phyloP scores from a whole-genome alignment of 176 grass and related monocot genomes.

The Areca catechu region DNA sequence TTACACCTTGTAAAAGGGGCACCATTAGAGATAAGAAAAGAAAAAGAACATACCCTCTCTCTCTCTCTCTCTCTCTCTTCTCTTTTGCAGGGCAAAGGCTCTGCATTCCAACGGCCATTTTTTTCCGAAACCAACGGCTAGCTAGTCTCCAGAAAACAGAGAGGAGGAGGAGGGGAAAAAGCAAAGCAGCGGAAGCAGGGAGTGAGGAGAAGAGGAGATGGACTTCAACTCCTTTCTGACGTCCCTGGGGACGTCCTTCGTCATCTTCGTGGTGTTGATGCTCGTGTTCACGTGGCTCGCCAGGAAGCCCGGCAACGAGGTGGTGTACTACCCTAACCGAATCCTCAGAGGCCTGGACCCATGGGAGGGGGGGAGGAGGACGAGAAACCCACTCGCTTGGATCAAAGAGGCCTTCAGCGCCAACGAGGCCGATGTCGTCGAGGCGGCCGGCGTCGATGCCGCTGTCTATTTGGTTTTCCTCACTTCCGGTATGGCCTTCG shows the following conservation, averaged over 20 bases:
- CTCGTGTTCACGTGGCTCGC: constrained; percentile 70
- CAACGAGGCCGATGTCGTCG: constrained; percentile 56
- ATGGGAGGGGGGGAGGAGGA: constrained; percentile 36
- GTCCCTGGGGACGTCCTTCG: constrained; percentile 64
- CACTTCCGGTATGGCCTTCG: constrained; percentile 34
- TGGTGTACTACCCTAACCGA: constrained; percentile 73
- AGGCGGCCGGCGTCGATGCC: constrained; percentile 63
- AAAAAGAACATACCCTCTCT: too few species aligned
- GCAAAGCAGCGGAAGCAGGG: too few species aligned
- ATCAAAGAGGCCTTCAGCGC: constrained; percentile 40
- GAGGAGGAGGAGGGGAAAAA: too few species aligned
- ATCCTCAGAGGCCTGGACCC: constrained; percentile 66
- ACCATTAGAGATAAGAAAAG: too few species aligned
- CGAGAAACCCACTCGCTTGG: constrained; percentile 57
- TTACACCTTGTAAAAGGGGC: too few species aligned
- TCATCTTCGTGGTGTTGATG: constrained; percentile 63
- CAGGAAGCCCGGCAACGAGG: constrained; percentile 59
- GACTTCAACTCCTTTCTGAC: constrained; percentile 69
- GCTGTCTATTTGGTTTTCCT: constrained; percentile 84
- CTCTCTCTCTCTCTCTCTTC: too few species aligned
- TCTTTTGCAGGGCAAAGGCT: too few species aligned
- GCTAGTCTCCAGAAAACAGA: too few species aligned
- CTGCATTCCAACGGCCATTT: too few species aligned
- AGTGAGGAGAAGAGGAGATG: constrained; percentile 24
- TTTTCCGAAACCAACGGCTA: too few species aligned